A percentile compares a stretch with the other conserved stretches of the same genome.
Evolutionary conservation across 495 filamentous ascomycete genomes (phyloP).

Genomic region (Penicillium cosmopolitanum): DNA sequence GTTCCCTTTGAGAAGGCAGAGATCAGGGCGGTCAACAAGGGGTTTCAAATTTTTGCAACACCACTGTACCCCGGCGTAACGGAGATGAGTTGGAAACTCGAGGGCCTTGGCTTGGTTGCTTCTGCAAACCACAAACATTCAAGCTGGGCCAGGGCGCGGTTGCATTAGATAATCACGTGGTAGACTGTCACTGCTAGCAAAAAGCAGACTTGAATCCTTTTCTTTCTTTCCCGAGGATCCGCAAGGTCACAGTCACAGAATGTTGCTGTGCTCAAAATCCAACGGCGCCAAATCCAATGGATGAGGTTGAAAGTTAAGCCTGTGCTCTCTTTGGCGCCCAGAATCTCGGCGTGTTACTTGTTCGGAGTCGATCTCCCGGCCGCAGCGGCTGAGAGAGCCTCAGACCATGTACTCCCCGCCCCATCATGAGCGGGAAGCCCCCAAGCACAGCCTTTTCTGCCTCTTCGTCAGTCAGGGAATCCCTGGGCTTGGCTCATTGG

Average conservation of each 20-base stretch:
- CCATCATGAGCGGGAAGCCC: background rate
- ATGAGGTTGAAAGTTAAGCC: constrained; percentile 10
- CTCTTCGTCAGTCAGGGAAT: background rate
- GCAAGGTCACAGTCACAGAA: background rate
- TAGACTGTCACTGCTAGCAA: constrained; percentile 11
- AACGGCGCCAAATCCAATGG: constrained; percentile 38
- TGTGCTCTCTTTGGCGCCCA: constrained; percentile 41
- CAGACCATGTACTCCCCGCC: constrained; percentile 1
- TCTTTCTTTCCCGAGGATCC: background rate
- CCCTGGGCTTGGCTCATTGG: background rate
- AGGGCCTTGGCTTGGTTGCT: background rate
- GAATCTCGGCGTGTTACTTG: constrained; percentile 24
- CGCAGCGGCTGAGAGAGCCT: constrained; percentile 7
- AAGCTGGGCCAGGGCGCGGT: background rate
- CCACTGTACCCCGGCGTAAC: background rate
- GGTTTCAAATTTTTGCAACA: too few relatives aligned
- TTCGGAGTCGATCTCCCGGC: constrained; percentile 25
- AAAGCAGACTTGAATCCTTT: background rate
- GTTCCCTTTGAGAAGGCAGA: too few relatives aligned
- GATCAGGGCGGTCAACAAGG: too few relatives aligned
- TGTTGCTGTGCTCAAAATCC: constrained; percentile 17
- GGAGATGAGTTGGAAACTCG: constrained; percentile 1
- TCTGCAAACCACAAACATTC: background rate
- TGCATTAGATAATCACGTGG: constrained; percentile 22
- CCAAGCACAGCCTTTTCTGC: background rate